Evolutionary conservation across 2,329 filamentous ascomycete genomes (phyloP).

Genomic region (Cladophialophora chaetospira): DNA sequence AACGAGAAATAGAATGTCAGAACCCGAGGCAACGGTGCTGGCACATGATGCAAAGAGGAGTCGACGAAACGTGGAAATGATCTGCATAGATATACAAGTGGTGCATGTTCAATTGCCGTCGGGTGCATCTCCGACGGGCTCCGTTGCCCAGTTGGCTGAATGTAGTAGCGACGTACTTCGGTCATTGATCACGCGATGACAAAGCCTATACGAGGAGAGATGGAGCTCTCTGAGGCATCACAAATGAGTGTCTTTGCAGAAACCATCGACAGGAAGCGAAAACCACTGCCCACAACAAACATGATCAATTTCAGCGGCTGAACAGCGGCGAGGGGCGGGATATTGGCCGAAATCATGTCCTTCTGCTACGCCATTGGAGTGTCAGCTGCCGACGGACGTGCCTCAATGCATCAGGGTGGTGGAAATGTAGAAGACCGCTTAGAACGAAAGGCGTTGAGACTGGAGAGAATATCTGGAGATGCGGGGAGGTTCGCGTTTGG

Average conservation of each 20-base stretch:
- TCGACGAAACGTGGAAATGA: slow-evolving; percentile 5
- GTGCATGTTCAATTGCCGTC: slow-evolving; percentile 14
- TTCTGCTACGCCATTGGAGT: neutral
- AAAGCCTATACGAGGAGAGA: too few species aligned
- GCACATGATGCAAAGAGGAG: neutral
- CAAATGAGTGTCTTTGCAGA: too few species aligned
- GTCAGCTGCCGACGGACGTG: neutral
- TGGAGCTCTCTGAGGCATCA: too few species aligned
- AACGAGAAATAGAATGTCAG: neutral
- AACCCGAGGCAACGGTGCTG: neutral
- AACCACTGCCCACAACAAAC: too few species aligned
- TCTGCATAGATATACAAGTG: neutral
- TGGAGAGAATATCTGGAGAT: neutral
- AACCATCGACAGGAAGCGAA: too few species aligned
- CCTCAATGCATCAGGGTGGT: neutral
- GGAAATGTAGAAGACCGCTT: neutral
- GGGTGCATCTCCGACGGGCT: neutral
- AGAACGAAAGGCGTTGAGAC: neutral
- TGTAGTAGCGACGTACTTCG: too few species aligned
- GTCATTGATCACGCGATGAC: too few species aligned
- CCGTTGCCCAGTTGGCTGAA: too few species aligned
- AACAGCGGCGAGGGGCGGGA: too few species aligned
- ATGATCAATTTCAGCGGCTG: too few species aligned
- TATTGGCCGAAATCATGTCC: neutral
- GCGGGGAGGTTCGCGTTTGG: neutral